Base-by-base conservation (phyloP, 2,329 filamentous ascomycete species). In the Bipolaris oryzae region DNA sequence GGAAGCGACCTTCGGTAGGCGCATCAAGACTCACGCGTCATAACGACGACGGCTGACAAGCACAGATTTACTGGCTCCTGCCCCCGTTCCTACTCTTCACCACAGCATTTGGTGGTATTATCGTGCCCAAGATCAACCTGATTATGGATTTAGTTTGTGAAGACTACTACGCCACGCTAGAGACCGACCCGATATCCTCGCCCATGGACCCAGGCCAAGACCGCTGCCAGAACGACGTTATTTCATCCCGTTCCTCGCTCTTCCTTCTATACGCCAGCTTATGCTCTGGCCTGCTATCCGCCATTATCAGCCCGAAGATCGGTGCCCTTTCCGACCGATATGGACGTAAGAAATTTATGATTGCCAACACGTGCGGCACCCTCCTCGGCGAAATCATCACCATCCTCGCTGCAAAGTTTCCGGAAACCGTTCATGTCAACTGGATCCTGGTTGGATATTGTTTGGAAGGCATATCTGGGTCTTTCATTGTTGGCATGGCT, bases 61-160 rank as follows among this genome's bases (percentile, higher is more conserved):
- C 23, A n/a, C 51, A 78, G 90, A 85, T 96, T 50, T 91, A 83
- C 76, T 98, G 92, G 91, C 82, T 98, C 4, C 76, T 98, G 7
- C 86, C 85, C 0, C 90, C 92, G 0, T 95, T 93, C 76, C 82
- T 90, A 53, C 77, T 96, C 42, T 94, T 92, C 72, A 91, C 92
- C 0, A 80, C 96, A 51, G 92, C 93, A 0, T 94, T 95, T 75
- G 95, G 94, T 31, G 92, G 91, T 54, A 85, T 91, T 6, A 81
- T 95, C 7, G 91, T 97, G 7, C 93, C 94, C 9, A 95, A 90
- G 74, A 82, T 96, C 60, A 96, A 96, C 70, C 79, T 97, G 77
- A 91, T 96, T 60, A 82, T 96, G 59, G 84, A 88, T 55, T 82
- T 99, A 25, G 86, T 98, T 50, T 99, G 95, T 76, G 85, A 87